These are phyloP conservation scores for Lentinula raphanica DNA, from an alignment of 768 basidiomycete genomes.

Conservation along the genomic window DNA sequence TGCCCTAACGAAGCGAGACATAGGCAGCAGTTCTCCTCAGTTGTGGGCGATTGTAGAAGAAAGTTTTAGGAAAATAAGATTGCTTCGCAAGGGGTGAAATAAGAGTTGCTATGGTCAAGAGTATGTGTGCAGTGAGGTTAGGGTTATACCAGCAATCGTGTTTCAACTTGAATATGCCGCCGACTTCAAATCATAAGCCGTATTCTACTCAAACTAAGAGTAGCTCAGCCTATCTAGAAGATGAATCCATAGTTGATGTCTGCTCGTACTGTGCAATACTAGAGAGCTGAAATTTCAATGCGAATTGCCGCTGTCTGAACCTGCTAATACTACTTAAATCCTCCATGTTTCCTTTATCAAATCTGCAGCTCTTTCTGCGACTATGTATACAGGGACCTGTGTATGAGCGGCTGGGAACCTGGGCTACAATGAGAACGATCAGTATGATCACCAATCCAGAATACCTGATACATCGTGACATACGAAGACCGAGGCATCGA, in stretches of 20 bases:
- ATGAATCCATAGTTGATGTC: too few relatives aligned
- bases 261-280: too few relatives aligned
- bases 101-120: not conserved
- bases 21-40: conserved; percentile 19
- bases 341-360: conserved; percentile 13
- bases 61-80: not conserved
- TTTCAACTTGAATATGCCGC: too few relatives aligned
- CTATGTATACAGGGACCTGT: conserved; percentile 15
- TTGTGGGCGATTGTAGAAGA: too few relatives aligned
- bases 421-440: conserved; percentile 9
- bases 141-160: too few relatives aligned
- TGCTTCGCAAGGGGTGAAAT: not conserved
- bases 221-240: too few relatives aligned
- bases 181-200: too few relatives aligned
- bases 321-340: too few relatives aligned
- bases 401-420: conserved; percentile 16
- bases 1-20: conserved; percentile 84
- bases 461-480: conserved; percentile 3
- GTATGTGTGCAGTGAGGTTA: not conserved
- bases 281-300: too few relatives aligned
- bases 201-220: too few relatives aligned
- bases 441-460: too few relatives aligned
- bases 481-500: conserved; percentile 29
- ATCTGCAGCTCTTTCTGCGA: conserved; percentile 22
- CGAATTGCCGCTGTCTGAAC: too few relatives aligned